Conservation (phyloP, 176 grass and related monocot species). For the Hyparrhenia diplandra region DNA sequence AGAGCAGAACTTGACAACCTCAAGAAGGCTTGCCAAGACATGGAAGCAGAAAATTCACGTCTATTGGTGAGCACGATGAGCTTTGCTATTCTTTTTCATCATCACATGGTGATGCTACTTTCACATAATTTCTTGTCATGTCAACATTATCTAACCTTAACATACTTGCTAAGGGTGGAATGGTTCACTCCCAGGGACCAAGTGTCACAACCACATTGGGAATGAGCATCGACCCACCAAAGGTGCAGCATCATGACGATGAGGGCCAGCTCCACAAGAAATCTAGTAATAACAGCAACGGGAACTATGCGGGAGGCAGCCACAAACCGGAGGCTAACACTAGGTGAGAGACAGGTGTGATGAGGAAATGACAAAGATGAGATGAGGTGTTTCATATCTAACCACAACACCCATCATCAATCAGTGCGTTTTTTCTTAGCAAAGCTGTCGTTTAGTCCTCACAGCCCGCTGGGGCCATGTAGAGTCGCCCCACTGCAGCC, state of each 20-base stretch:
- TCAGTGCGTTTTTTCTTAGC: constrained; percentile 41
- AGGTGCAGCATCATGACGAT: constrained; percentile 19
- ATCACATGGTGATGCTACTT: not conserved
- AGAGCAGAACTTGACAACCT: constrained; percentile 57
- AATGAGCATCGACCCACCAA: constrained; percentile 47
- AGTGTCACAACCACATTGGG: constrained; percentile 37
- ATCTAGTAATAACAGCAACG: constrained; percentile 48
- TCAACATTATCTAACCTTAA: not conserved
- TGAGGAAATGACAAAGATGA: constrained; percentile 48
- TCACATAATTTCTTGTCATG: not conserved
- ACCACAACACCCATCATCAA: constrained; percentile 70
- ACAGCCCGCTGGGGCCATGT: constrained; percentile 50
- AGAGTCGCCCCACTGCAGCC: constrained; percentile 49
- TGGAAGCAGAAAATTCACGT: constrained; percentile 59
- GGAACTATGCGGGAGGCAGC: constrained; percentile 34
- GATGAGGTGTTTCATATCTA: constrained; percentile 66
- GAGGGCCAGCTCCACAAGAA: constrained; percentile 42
- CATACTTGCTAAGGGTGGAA: constrained; percentile 26
- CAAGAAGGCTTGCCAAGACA: constrained; percentile 62
- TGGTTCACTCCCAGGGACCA: constrained; percentile 32
- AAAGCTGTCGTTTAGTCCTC: constrained; percentile 52
- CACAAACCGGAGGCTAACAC: constrained; percentile 50
- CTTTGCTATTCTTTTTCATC: not conserved
- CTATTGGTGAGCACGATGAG: constrained; percentile 45
- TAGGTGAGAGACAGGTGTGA: constrained; percentile 38